A percentile compares a stretch with the other conserved stretches of the same genome.
phyloP scores from a whole-genome alignment of 169 alveolate species.

The Eimeria praecox region DNA sequence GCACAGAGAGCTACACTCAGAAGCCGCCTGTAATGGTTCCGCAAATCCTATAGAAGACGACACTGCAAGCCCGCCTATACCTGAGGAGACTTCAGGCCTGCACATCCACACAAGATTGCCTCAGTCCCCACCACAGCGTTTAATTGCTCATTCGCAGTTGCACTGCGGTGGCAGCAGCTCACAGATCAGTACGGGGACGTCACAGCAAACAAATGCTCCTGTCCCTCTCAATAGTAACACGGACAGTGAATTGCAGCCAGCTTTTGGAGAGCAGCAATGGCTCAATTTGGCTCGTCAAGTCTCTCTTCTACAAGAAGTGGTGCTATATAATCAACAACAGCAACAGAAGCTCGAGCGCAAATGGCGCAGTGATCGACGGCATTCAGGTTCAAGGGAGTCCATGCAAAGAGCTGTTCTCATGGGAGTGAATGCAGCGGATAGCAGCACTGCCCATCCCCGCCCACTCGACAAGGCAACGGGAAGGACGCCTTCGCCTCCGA shows the following conservation, averaged over 20 bases:
- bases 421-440: background rate
- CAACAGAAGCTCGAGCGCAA: slow-evolving; percentile 7
- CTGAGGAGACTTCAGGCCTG: slow-evolving; percentile 41
- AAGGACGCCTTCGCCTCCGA: background rate
- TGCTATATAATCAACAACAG: slow-evolving; percentile 8
- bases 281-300: slow-evolving; percentile 46
- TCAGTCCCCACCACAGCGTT: slow-evolving; percentile 62
- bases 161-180: background rate
- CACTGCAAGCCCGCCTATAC: slow-evolving; percentile 29
- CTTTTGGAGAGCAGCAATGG: slow-evolving; percentile 73
- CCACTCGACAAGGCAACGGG: background rate
- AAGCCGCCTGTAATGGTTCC: background rate
- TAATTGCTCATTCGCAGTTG: slow-evolving; percentile 42
- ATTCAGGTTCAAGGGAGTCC: background rate
- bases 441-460: background rate
- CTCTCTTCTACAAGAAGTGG: background rate
- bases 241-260: background rate
- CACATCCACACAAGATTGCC: background rate
- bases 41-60: background rate
- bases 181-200: background rate
- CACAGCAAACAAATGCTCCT: background rate
- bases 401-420: background rate
- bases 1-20: background rate
- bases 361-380: background rate
- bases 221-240: background rate